Conservation (phyloP, 2,329 filamentous ascomycete genomes). For the Diaporthe citri region DNA sequence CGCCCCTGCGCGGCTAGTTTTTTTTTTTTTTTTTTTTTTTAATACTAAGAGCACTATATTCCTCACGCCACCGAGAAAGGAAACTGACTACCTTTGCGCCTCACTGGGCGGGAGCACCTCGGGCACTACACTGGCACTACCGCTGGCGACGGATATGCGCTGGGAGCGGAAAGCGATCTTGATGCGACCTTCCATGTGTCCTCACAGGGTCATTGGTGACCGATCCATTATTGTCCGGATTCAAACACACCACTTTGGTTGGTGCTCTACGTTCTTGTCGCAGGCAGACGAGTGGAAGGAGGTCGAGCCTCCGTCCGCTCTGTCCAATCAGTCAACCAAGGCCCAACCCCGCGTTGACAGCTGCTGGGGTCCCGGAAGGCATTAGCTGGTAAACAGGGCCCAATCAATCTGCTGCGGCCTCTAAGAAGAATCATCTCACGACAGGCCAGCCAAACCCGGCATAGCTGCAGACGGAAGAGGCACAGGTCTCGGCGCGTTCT, state of each 20-base stretch:
- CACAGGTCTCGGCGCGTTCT: conserved; percentile 6
- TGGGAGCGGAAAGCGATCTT: conserved; percentile 17
- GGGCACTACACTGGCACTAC: conserved; percentile 27
- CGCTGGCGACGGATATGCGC: conserved; percentile 27
- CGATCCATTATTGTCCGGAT: neutral
- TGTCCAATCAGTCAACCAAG: conserved; percentile 16
- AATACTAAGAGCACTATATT: neutral
- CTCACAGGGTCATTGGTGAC: conserved; percentile 1
- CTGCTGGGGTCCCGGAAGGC: conserved; percentile 13
- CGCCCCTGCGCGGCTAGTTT: conserved; percentile 19
- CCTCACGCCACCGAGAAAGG: neutral
- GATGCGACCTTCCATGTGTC: neutral
- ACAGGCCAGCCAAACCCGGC: conserved; percentile 7
- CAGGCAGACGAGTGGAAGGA: conserved; percentile 11
- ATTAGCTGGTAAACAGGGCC: conserved; percentile 20
- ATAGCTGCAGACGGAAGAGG: conserved; percentile 9
- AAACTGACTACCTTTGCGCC: neutral
- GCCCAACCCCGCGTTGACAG: conserved; percentile 31
- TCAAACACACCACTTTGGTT: conserved; percentile 4
- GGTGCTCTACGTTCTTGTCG: conserved; percentile 9
- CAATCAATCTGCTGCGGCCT: conserved; percentile 31
- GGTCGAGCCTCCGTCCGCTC: conserved; percentile 13
- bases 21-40: neutral
- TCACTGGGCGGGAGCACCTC: conserved; percentile 35
- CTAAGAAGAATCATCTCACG: neutral